These are phyloP conservation scores for Symbiodinium natans DNA, from an alignment of 73 alveolate genomes.

Conservation along the genomic window DNA sequence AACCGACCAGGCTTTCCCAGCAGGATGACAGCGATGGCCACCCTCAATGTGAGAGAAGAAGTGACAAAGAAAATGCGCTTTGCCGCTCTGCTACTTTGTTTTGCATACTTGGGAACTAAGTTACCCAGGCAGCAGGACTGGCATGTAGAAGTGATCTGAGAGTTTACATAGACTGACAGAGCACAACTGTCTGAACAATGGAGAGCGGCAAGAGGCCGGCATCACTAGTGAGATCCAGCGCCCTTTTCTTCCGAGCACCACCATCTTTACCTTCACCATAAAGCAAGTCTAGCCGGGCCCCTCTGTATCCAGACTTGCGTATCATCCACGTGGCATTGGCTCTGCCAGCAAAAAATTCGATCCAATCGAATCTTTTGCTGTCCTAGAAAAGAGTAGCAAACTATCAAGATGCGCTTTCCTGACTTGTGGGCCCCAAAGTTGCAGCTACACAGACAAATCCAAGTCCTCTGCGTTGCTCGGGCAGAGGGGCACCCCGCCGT, in stretches of 20 bases:
- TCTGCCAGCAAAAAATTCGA: conserved; percentile 29
- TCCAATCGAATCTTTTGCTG: not conserved
- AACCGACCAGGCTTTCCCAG: not conserved
- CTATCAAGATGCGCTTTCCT: not conserved
- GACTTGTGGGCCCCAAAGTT: not conserved
- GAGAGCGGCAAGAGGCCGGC: not conserved
- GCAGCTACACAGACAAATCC: not conserved
- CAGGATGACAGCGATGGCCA: not conserved
- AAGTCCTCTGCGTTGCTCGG: no score
- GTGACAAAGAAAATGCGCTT: not conserved
- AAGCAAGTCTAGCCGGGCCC: not conserved
- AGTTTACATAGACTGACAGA: no score
- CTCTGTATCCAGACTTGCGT: not conserved
- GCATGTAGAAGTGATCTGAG: no score
- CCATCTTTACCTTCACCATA: not conserved
- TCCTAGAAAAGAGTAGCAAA: not conserved
- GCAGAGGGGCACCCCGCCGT: not conserved
- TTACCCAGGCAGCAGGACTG: not conserved
- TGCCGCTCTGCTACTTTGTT: not conserved
- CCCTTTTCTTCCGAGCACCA: not conserved
- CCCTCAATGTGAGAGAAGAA: not conserved
- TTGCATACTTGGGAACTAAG: not conserved
- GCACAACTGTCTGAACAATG: not conserved
- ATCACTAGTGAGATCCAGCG: not conserved
- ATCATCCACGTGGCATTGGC: not conserved